Base-by-base conservation (phyloP, 1,139 yeast species). In the Saccharomycopsis crataegensis region DNA sequence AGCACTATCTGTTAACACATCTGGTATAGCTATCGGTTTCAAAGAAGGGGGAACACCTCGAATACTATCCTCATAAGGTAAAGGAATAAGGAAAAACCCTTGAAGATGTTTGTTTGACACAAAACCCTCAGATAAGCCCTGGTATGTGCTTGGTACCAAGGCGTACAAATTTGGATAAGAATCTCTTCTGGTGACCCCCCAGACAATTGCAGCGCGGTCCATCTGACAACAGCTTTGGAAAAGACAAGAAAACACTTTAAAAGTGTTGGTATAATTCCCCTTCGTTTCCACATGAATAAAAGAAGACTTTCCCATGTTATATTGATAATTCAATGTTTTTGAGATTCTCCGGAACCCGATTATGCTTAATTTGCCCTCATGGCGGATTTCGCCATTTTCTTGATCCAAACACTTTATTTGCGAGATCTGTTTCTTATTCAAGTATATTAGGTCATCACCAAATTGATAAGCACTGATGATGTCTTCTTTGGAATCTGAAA, bases 1-100 rank as follows among this genome's bases (percentile, higher is more conserved):
- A 43, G 77, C 71, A 5, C 67, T 60, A n/a, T 65, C 66, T 6
- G 65, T 62, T 36, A 76, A 59, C 3, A 63, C 62, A 1, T 65
- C 59, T 32, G 70, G 66, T 2, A 70, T 70, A 17, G 48, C 51
- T 5, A 55, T 50, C 1, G 61, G 56, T 33, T 60, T 55, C 38
- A 62, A 48, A 49, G 61, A 49, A 51, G 60, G 59, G 22, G 91
- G 80, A 8, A 81, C 66, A 41, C 67, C 69, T 53, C 93, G 67
- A 1, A 84, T 68, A 62, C 83, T 86, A 59, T 84, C 87, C 28
- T 79, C 64, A 74, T 79, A 82, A 0, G 93, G 91, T n/a, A 82
- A 57, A 49, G 74, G 70, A 14, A 80, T 69, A 52, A 86, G 66
- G 46, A 82, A 76, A 59, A 86, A 80, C 0, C 90, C 90, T 59